These are phyloP conservation scores for Solanum chacoense DNA, from an alignment of 305 asterid species.

Conservation along the genomic window DNA sequence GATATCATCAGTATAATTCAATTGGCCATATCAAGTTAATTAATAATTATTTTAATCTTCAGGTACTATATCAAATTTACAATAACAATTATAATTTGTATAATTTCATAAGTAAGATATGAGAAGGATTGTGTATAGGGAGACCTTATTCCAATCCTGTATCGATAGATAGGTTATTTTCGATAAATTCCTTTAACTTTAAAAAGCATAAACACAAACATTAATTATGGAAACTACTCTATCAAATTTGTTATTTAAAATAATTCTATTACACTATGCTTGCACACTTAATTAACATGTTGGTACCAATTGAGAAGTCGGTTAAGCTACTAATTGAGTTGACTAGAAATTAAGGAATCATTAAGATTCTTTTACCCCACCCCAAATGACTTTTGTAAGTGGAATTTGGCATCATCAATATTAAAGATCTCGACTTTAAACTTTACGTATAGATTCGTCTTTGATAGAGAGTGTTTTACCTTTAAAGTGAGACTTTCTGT, in stretches of 20 bases:
- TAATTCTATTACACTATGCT: not conserved
- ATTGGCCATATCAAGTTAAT: not conserved
- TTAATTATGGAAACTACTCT: not conserved
- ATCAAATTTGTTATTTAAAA: not conserved
- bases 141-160: not conserved
- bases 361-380: constrained; percentile 8
- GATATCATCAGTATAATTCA: not conserved
- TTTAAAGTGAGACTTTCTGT: not conserved
- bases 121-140: not conserved
- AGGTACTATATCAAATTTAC: not conserved
- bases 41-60: not conserved
- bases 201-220: not conserved
- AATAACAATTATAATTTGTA: too few species aligned
- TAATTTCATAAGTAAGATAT: not conserved
- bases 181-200: not conserved
- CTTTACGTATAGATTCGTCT: not conserved
- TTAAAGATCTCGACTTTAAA: not conserved
- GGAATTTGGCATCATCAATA: not conserved
- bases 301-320: not conserved
- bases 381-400: not conserved
- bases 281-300: not conserved
- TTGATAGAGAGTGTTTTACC: not conserved
- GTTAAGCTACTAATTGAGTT: not conserved
- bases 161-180: not conserved
- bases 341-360: not conserved